Base-by-base conservation (phyloP, 2,329 filamentous ascomycete genomes). In the Davidsoniella virescens region DNA sequence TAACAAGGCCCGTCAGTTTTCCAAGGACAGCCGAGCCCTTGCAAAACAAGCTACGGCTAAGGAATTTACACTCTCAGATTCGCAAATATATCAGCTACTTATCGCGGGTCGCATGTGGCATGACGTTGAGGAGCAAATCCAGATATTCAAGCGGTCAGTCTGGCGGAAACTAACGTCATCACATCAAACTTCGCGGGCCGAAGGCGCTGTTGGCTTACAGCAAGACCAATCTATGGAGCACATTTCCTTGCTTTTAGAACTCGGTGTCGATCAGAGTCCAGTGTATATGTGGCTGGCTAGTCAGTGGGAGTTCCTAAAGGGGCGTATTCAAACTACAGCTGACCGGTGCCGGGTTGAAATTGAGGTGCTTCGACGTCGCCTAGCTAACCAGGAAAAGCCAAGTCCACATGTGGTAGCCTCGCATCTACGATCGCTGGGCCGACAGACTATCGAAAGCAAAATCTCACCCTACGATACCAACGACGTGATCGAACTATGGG, bases 271-370 rank as follows among this genome's bases (percentile, higher is more conserved):
- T 8, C 87, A 96, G 53, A 98, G 94, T 58, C 92, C 92, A 1
- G 94, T 98, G 55, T 94, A 86, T 85, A 75, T 93, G 9, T 98
- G 92, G 88, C 76, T 98, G 23, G 70, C 90, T 50, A 94, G 87
- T 59, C 80, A 86, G 43, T 93, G 88, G 60, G 86, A 94, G 56
- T 81, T 88, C 59, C 71, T 98, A 51, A 95, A 92, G 64, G 80
- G 80, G 56, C 93, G 85, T 61, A 90, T 96, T 49, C 76, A 78
- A 40, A 71, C 75, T 0, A 83, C 81, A 12, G 86, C 87, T 48
- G 87, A 96, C 55, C 79, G 87, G n/a, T 82, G 84, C 48, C 85
- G 84, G 61, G 78, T 94, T 16, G 90, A 98, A 64, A 87, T 96
- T 56, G 92, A 98, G 63, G 83, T 96, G 20, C 68, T 94, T 44